Evolutionary conservation across 1,284 basidiomycete genomes (phyloP), one percentile per base, ranked within the genome.

Genomic region (Apiotrichum sp.): DNA sequence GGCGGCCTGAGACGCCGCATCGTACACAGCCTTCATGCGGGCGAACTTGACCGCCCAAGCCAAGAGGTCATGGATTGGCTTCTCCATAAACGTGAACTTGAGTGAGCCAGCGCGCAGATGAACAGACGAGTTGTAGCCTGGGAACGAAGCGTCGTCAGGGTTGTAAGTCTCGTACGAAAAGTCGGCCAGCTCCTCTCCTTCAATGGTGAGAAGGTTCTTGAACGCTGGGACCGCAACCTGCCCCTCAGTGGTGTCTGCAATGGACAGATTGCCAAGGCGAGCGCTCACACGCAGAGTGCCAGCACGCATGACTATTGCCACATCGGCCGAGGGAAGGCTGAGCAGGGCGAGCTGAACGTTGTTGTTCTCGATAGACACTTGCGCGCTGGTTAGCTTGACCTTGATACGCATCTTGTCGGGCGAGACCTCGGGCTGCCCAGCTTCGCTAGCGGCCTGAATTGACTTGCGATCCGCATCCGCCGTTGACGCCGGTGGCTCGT

Each of bases 111-210:
- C 86, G 34, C 86, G 83, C 54, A 99, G 82, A 62, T 84, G 83
- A 56, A 99, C 80, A 5, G 86, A 84, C 3, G 93, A 93, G 73
- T 93, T 93, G 77, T 95, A 83, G 39, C 91, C 91, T 2, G 82
- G 80, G 73, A 90, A 89, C 1, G 80, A 80, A 6, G 67, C 57
- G 39, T 82, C 80, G 8, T 64, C 67, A 3, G 78, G 74, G 72
- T 95, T 89, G 75, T 86, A 95, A 0, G 93, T 98, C 75, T 97
- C 88, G 75, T 98, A 98, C 53, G 83, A 84, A 78, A 99, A 93
- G 72, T 97, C 89, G 31, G 93, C 95, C 47, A 98, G 85, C 72
- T 98, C 89, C 65, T 92, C 85, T 40, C 93, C 96, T 70, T 98
- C 91, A 55, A 98, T 98, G 34, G 91, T 89, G 54, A 99, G 78